Base-by-base conservation (phyloP, 2,329 filamentous ascomycete species). In the Colletotrichum tabaci region DNA sequence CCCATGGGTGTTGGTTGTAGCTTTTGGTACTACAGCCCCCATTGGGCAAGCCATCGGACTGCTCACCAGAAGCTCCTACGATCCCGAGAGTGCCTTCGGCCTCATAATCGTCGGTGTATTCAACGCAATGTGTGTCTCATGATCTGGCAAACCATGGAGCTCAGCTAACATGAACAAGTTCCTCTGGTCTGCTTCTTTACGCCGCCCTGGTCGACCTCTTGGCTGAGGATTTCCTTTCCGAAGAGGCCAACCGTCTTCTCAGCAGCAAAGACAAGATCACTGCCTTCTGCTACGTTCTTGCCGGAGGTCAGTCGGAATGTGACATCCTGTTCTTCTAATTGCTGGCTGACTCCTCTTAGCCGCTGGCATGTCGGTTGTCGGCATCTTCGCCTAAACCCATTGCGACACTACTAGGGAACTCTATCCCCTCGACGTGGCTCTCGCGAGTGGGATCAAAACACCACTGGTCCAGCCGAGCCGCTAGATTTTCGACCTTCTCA, bases 21-120 rank as follows among this genome's bases (percentile, higher is more conserved):
- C 90, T 16, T 92, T 91, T 73, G 93, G 93, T 23, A 86, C 88
- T 70, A 94, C 92, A 1, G 97, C 94, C 0, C 94, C 94, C 0
- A 85, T 96, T 21, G 94, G 94, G 10, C 94, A 97, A 79, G 94
- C 89, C 10, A 91, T 92, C 70, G 90, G 90, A 30, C 83, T 92
- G 12, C 74, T 84, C 6, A 87, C 88, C 1, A 84, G 87, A 66
- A 86, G 86, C 75, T 83, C 84, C 4, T 92, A 92, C 73, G 89
- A 92, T 67, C 90, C 90, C 0, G 86, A 90, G 71, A 90, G 89
- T 67, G 89, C 89, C 10, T 88, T 91, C 67, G 90, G 89, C 42
- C 78, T 92, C 38, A 90, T 92, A 70, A 86, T 92, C 61, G 89
- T 92, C 13, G 90, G 90, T 56, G 79, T 89, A 0, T 92, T 91